phyloP scores from a whole-genome alignment of 2,329 filamentous ascomycete species.

The Dactylonectria estremocensis region DNA sequence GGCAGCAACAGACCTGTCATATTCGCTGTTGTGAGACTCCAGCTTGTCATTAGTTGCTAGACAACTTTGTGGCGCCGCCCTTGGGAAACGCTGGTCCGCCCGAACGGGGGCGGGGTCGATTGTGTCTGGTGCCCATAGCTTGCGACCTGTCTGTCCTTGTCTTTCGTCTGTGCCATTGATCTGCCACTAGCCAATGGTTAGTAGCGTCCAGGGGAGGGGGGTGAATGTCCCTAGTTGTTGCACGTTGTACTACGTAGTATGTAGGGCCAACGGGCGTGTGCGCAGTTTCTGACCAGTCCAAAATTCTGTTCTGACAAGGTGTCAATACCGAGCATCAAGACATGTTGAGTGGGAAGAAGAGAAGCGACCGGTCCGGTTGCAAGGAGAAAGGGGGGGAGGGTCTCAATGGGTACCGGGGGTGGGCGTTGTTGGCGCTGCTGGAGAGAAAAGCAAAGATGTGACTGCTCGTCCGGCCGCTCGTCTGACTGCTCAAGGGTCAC shows the following conservation, averaged over 20 bases:
- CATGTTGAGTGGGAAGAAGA: constrained; percentile 33
- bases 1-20: constrained; percentile 54
- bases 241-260: neutral
- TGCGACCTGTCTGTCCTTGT: constrained; percentile 7
- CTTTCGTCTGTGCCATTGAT: neutral
- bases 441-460: constrained; percentile 46
- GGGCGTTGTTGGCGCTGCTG: constrained; percentile 26
- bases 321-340: constrained; percentile 28
- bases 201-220: constrained; percentile 2
- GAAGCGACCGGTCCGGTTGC: constrained; percentile 27
- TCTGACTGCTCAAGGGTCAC: constrained; percentile 31
- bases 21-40: constrained; percentile 51
- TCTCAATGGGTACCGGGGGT: neutral
- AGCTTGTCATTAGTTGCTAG: constrained; percentile 45
- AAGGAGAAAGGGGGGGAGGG: neutral
- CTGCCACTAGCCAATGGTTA: constrained; percentile 1
- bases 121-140: constrained; percentile 8
- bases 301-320: constrained; percentile 24
- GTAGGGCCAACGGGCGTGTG: neutral
- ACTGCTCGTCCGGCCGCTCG: constrained; percentile 39
- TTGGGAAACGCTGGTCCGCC: constrained; percentile 40
- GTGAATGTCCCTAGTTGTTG: neutral
- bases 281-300: constrained; percentile 4
- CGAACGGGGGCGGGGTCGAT: constrained; percentile 41
- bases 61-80: constrained; percentile 45